Base-by-base conservation (phyloP, 371 early-diverging fungal genomes). In the Polyrhizophydium stewartii region DNA sequence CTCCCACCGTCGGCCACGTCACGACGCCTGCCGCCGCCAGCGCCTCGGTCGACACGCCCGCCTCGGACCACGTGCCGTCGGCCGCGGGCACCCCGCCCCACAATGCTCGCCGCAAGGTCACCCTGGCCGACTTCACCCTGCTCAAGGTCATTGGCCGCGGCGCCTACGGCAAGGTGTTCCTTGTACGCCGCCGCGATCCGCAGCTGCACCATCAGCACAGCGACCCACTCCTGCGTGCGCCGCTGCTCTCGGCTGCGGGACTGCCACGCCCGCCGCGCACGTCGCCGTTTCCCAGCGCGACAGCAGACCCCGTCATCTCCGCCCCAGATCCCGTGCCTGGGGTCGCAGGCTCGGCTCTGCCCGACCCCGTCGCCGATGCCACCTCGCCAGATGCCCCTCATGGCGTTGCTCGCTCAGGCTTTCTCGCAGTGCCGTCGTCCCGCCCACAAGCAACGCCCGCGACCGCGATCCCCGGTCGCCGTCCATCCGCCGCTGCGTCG, bases 131-230 rank as follows among this genome's bases (percentile, higher is more conserved):
- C 63, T 82, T 82, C 60, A 59, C 74, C 21, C 33, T 79, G 9
- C 55, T 75, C 17, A 61, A 64, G 56, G 78, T 79, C 33, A 78
- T 82, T 57, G 83, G 83, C n/a, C 68, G 69, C 49, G 83, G 83
- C 5, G 80, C 75, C 35, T 92, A 87, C 67, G 91, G 89, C 41
- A 88, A 89, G 62, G 74, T 92, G 10, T 89, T 85, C 51, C 70
- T 92, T 58, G 93, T 92, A 9, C 79, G 85, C 51, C 87, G 89
- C 69, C 83, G 84, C 65, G 69, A 68, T 33, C 45, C n/a, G 5
- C 12, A 7, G 5, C 9, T 5, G 30, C 16, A 9, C 51, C 12
- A 50, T 12, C 12, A 10, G 10, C 24, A 27, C 12, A 10, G 12
- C 12, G 27, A 31, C 24, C n/a, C n/a, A n/a, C n/a, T 43, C 17